These are phyloP conservation scores for Blastobotrys peoriensis DNA, from an alignment of 805 yeast genomes.

Conservation along the genomic window DNA sequence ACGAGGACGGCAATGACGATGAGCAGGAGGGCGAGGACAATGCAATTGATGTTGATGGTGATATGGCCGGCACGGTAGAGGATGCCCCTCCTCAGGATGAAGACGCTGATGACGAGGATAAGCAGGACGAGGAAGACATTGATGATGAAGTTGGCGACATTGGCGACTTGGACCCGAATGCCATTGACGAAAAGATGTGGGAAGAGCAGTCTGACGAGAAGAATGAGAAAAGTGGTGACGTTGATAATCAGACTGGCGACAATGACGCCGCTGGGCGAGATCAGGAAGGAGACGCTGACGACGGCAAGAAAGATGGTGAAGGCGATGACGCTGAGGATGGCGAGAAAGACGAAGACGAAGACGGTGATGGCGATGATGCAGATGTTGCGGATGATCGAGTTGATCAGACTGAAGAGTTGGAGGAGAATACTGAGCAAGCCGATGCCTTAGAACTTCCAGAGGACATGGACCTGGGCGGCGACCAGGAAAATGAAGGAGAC, in stretches of 20 bases:
- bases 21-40: slow-evolving; percentile 68
- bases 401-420: slow-evolving; percentile 64
- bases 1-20: slow-evolving; percentile 39
- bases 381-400: slow-evolving; percentile 56
- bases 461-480: slow-evolving; percentile 81
- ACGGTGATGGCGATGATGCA: slow-evolving; percentile 44
- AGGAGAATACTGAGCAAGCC: slow-evolving; percentile 69
- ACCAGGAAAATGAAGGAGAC: slow-evolving; percentile 58
- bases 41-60: slow-evolving; percentile 93
- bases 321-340: slow-evolving; percentile 34
- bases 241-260: slow-evolving; percentile 32
- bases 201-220: slow-evolving; percentile 66
- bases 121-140: slow-evolving; percentile 55
- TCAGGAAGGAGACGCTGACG: slow-evolving; percentile 23
- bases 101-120: slow-evolving; percentile 47
- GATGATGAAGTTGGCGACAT: slow-evolving; percentile 88
- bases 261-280: slow-evolving; percentile 36
- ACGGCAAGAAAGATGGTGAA: slow-evolving; percentile 24
- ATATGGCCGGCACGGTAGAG: slow-evolving; percentile 91
- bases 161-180: slow-evolving; percentile 88
- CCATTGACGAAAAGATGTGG: slow-evolving; percentile 97
- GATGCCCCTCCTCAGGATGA: slow-evolving; percentile 64
- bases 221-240: slow-evolving; percentile 77
- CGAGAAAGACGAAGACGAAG: slow-evolving; percentile 33
- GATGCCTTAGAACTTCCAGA: slow-evolving; percentile 91